Evolutionary conservation across 106 monocot genomes (phyloP).

Genomic region (Allium sativum): DNA sequence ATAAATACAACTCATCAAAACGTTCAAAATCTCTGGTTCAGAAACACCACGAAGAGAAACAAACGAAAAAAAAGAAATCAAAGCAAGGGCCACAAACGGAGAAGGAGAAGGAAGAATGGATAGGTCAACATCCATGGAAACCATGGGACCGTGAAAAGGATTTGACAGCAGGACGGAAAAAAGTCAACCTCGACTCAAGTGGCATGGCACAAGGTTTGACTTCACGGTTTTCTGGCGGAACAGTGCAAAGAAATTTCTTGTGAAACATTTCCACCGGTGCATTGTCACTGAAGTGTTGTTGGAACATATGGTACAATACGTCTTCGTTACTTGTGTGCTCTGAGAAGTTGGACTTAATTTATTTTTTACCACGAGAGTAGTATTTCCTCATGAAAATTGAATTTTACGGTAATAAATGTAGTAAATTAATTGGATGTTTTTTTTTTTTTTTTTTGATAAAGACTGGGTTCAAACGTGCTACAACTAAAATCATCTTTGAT

Average conservation of each 20-base stretch:
- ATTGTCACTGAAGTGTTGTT: too few relatives aligned
- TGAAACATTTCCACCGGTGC: neutral
- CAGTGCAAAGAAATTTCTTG: slow-evolving; percentile 72
- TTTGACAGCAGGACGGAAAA: slow-evolving; percentile 52
- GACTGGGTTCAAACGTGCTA: too few relatives aligned
- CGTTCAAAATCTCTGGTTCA: slow-evolving; percentile 55
- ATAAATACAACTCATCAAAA: slow-evolving; percentile 72
- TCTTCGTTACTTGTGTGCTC: too few relatives aligned
- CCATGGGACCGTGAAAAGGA: slow-evolving; percentile 99
- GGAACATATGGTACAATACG: too few relatives aligned
- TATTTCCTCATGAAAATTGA: too few relatives aligned
- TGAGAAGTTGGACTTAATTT: too few relatives aligned
- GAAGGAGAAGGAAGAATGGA: slow-evolving; percentile 67
- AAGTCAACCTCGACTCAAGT: slow-evolving; percentile 55
- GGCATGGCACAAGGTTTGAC: slow-evolving; percentile 61
- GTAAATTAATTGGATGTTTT: too few relatives aligned
- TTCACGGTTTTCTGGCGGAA: slow-evolving; percentile 64
- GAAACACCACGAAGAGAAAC: slow-evolving; percentile 60
- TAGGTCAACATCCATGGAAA: slow-evolving; percentile 79
- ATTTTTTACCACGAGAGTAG: too few relatives aligned
- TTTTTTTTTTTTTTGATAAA: too few relatives aligned
- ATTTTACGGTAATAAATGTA: too few relatives aligned
- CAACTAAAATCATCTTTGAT: too few relatives aligned
- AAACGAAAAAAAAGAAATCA: slow-evolving; percentile 16
- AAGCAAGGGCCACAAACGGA: neutral